Conservation (phyloP, 345 rosid species). For the Geranium brycei region DNA sequence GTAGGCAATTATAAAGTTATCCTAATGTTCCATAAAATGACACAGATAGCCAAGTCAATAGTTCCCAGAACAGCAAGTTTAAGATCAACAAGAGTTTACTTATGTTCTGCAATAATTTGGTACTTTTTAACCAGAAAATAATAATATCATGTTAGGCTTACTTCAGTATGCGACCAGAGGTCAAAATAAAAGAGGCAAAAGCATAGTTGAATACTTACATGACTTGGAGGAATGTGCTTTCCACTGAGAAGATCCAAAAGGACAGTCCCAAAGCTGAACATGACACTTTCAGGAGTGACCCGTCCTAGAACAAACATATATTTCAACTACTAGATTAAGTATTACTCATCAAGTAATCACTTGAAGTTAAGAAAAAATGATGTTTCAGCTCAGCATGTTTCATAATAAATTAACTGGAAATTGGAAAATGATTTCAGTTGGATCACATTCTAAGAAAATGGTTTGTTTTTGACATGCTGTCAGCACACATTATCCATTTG, state of each 20-base stretch:
- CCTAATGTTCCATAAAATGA: neutral
- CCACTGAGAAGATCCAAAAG: slow-evolving; percentile 67
- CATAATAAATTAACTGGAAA: too few species aligned
- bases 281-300: slow-evolving; percentile 65
- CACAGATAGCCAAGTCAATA: neutral
- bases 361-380: neutral
- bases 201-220: slow-evolving; percentile 30
- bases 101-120: neutral
- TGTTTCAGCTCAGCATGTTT: neutral
- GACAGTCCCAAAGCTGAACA: slow-evolving; percentile 63
- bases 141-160: neutral
- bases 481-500: neutral
- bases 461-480: neutral
- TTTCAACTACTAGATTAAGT: neutral
- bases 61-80: neutral
- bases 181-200: neutral
- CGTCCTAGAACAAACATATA: slow-evolving; percentile 34
- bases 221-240: slow-evolving; percentile 75
- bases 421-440: too few species aligned
- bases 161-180: neutral
- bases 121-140: neutral
- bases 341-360: neutral
- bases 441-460: too few species aligned
- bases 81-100: neutral
- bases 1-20: neutral